Percentiles rank a stretch among this genome's conserved stretches.
Evolutionary conservation across 106 monocot genomes (phyloP).

Genomic region (Allium sativum): DNA sequence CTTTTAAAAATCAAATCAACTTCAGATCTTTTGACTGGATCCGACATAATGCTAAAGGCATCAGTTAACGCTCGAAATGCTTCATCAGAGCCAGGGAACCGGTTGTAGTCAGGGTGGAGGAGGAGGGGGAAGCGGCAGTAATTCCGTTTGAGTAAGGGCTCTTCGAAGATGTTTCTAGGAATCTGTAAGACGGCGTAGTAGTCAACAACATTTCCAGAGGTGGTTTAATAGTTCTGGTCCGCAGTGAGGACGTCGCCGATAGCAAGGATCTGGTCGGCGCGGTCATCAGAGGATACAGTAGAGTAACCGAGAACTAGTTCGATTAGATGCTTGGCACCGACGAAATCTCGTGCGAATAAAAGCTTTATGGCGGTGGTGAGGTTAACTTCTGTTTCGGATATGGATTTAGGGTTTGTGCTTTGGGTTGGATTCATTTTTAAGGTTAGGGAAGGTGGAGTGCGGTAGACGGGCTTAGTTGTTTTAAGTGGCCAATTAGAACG

Average conservation of each 20-base stretch:
- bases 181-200: constrained; percentile 19
- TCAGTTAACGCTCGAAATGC: constrained; percentile 36
- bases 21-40: constrained; percentile 31
- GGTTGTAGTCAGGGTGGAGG: constrained; percentile 29
- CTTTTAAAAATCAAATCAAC: constrained; percentile 15
- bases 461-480: no score
- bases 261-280: constrained; percentile 24
- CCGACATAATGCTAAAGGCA: constrained; percentile 42
- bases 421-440: constrained; percentile 4
- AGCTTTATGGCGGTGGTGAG: constrained; percentile 15
- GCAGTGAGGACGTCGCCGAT: constrained; percentile 19
- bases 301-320: constrained; percentile 13
- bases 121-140: constrained; percentile 37
- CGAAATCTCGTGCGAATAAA: constrained; percentile 10
- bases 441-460: no score
- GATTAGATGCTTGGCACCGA: constrained; percentile 18
- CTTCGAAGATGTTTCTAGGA: neutral
- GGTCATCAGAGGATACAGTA: constrained; percentile 10
- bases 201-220: constrained; percentile 4
- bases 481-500: no score
- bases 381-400: neutral
- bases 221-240: constrained; percentile 4
- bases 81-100: constrained; percentile 15
- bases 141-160: constrained; percentile 3
- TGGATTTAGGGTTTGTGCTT: neutral